Conservation (phyloP, 495 filamentous ascomycete genomes). For the Letharia columbiana region DNA sequence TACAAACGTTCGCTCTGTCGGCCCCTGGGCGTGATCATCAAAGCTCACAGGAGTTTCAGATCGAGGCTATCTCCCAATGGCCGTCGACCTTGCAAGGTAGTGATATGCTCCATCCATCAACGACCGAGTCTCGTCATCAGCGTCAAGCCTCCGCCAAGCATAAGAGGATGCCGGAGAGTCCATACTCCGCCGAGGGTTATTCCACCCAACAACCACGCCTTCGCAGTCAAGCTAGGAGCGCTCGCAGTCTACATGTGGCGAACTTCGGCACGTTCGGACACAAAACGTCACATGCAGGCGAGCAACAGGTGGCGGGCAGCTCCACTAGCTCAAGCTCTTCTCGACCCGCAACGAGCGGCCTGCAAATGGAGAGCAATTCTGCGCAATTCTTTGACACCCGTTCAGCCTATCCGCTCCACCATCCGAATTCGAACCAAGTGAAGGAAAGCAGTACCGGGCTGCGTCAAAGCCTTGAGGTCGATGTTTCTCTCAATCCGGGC, state of each 20-base stretch:
- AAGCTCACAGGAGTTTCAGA: conserved; percentile 13
- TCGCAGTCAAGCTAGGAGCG: background rate
- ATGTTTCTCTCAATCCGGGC: background rate
- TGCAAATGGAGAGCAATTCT: background rate
- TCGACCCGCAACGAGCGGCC: background rate
- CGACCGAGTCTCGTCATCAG: background rate
- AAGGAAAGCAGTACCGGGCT: background rate
- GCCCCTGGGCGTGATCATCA: conserved; percentile 1
- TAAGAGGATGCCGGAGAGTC: background rate
- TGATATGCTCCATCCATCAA: background rate
- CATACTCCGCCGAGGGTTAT: background rate
- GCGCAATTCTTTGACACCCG: background rate
- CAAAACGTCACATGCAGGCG: background rate
- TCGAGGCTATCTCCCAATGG: conserved; percentile 1
- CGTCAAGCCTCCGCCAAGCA: background rate
- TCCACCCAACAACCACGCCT: background rate
- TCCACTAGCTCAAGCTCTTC: conserved; percentile 11
- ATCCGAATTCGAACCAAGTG: background rate
- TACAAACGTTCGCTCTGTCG: conserved; percentile 9
- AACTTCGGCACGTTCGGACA: conserved; percentile 2
- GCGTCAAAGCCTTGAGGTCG: background rate
- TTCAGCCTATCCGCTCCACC: background rate
- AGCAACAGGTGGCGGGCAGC: background rate
- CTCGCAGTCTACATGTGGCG: background rate
- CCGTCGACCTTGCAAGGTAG: conserved; percentile 1